Base-by-base conservation (phyloP, 2,329 filamentous ascomycete species). In the Dryadomyces quercus-mongolicae region DNA sequence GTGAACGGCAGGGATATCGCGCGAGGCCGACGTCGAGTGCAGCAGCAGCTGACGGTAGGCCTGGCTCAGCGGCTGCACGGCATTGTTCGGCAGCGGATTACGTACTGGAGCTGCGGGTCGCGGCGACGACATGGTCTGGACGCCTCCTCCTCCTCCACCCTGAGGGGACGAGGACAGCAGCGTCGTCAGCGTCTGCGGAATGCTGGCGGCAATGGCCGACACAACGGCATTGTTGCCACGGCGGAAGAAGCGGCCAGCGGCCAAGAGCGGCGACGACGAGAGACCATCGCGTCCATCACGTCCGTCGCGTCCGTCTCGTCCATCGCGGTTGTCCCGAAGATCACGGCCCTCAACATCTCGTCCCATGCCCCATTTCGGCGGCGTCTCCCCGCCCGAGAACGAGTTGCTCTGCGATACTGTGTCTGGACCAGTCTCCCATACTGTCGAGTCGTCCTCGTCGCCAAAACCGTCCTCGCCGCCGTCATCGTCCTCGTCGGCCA, bases 311-410 rank as follows among this genome's bases (percentile, higher is more conserved):
- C 18, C 44, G 45, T 36, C 49, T n/a, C 18, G 10, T 21, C 49
- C 51, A 1, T 51, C 34, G 25, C 36, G 18, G 6, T 49, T 49
- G 16, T n/a, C 42, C 2, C 46, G 50, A 13, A 73, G 5, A 68
- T 68, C 6, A 58, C 34, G 6, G 13, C 52, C 51, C 70, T n/a
- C 76, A 12, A 21, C 21, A 71, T 52, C 64, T 5, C 36, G 68
- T 70, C 74, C 18, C 67, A 69, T 12, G 12, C 12, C 16, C 56
- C 72, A 74, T 12, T 70, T 71, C 0, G 80, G 80, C 2, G 81
- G 80, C 2, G 80, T 84, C 57, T 84, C 80, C 31, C 80, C 80
- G 56, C 74, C 79, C 0, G 80, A 83, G 60, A 78, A 81, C 1
- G 80, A 82, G 56, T 77, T 75, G 0, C 34, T 50, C 9, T 45